phyloP scores from a whole-genome alignment of 192 early-diverging fungal genomes.

The Tieghemiomyces parasiticus region DNA sequence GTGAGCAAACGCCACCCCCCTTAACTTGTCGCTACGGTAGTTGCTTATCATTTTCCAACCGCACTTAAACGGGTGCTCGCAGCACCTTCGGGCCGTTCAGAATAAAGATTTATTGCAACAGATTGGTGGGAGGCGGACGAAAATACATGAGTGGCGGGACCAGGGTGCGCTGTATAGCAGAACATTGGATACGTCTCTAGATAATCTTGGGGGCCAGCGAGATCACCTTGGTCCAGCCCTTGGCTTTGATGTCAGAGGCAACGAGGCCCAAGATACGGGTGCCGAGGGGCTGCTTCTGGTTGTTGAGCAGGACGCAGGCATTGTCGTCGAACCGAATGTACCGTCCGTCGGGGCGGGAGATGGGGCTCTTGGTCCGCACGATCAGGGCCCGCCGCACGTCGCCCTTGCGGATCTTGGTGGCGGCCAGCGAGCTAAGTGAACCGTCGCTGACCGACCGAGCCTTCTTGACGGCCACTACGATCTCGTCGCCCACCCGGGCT shows the following conservation, averaged over 20 bases:
- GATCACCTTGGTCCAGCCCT: conserved; percentile 91
- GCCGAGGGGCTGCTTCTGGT: conserved; percentile 85
- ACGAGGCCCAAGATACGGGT: conserved; percentile 86
- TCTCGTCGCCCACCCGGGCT: conserved; percentile 73
- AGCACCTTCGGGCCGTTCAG: too few relatives aligned
- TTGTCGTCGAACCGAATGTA: conserved; percentile 95
- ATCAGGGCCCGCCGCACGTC: conserved; percentile 85
- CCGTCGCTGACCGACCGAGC: conserved; percentile 58
- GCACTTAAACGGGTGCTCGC: too few relatives aligned
- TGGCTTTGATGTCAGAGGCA: conserved; percentile 74
- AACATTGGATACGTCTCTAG: too few relatives aligned
- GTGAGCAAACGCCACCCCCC: too few relatives aligned
- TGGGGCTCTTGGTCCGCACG: conserved; percentile 80
- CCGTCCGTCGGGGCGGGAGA: conserved; percentile 76
- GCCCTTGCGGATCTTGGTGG: conserved; percentile 74
- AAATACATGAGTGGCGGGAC: too few relatives aligned
- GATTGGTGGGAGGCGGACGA: too few relatives aligned
- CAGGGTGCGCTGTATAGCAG: too few relatives aligned
- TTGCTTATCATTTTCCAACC: too few relatives aligned
- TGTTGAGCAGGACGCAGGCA: conserved; percentile 87
- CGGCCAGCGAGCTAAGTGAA: conserved; percentile 33
- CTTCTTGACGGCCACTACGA: conserved; percentile 90
- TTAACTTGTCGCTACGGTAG: too few relatives aligned
- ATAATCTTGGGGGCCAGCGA: conserved; percentile 85
- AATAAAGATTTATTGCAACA: too few relatives aligned